phyloP scores from a whole-genome alignment of 495 filamentous ascomycete species.

The Podospora didyma region DNA sequence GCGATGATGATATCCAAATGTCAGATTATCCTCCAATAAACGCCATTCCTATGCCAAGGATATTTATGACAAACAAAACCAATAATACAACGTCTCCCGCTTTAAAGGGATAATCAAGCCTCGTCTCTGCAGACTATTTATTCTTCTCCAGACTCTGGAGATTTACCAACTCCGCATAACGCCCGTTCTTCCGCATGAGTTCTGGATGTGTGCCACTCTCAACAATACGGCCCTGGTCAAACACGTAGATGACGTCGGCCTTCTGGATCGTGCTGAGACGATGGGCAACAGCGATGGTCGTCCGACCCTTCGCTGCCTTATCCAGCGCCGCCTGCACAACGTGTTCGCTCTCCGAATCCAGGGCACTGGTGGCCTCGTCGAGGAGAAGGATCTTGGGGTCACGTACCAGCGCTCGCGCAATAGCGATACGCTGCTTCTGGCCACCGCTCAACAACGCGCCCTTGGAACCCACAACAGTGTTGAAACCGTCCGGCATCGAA shows the following conservation, averaged over 20 bases:
- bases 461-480: constrained; percentile 61
- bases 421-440: constrained; percentile 75
- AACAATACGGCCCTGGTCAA: constrained; percentile 53
- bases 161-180: constrained; percentile 54
- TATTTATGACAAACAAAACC: not conserved
- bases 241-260: constrained; percentile 57
- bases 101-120: not conserved
- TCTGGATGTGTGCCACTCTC: constrained; percentile 53
- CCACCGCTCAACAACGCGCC: constrained; percentile 71
- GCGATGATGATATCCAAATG: not conserved
- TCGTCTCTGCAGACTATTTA: not conserved
- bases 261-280: constrained; percentile 55
- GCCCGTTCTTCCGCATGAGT: constrained; percentile 47
- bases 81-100: not conserved
- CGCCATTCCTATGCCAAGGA: not conserved
- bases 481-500: constrained; percentile 59
- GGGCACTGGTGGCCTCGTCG: constrained; percentile 75
- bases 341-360: constrained; percentile 75
- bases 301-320: constrained; percentile 58
- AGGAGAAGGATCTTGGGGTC: constrained; percentile 69
- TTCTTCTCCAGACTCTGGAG: constrained; percentile 72
- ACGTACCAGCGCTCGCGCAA: constrained; percentile 74
- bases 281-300: constrained; percentile 75
- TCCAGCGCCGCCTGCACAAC: constrained; percentile 71
- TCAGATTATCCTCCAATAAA: not conserved